Base-by-base conservation (phyloP, 148 eudicot genomes). In the Camellia sinensis region DNA sequence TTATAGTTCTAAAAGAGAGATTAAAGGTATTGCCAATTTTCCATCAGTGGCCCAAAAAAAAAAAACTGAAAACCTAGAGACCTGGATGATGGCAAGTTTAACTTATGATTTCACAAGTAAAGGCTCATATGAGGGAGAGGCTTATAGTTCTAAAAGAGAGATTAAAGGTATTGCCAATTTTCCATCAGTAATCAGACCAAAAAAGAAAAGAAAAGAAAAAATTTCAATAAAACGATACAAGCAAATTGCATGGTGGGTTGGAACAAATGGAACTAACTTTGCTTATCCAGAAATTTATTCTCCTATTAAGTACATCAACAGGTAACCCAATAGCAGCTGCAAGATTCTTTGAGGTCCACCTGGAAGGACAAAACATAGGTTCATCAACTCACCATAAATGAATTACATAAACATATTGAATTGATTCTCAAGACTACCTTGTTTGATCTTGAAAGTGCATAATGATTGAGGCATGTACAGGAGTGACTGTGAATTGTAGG, bases 281-380 rank as follows among this genome's bases (percentile, higher is more conserved):
- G 92, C 92, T 93, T 86, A 96, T 87, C 99, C 99, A 96, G 83
- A 93, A 96, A 80, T 87, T 87, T 80, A 93, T 90, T 83, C 95
- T 91, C 79, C 93, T 87, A 78, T 86, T 91, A 61, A 96, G 89
- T 73, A 88, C 79, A 84, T 96, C 99, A 64, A 91, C 88, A 41
- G 99, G 92, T 45, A 96, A 88, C 64, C 99, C 98, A 80, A 92
- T 80, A 76, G 92, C 94, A 87, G 91, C 88, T 45, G 99, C 94
- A 84, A 96, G 98, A 87, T 93, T 83, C 81, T 91, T 91, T 54
- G 99, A 92, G 65, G 90, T 91, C 99, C 98, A 96, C 73, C 99
- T 96, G 90, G 71, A 81, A 77, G 64, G 56, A 67, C 56, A 80
- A 13, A 56, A 64, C 7, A 76, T 21, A 69, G 73, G 74, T 78